phyloP scores from a whole-genome alignment of 1,139 yeast species.

The Blastobotrys illinoisensis region DNA sequence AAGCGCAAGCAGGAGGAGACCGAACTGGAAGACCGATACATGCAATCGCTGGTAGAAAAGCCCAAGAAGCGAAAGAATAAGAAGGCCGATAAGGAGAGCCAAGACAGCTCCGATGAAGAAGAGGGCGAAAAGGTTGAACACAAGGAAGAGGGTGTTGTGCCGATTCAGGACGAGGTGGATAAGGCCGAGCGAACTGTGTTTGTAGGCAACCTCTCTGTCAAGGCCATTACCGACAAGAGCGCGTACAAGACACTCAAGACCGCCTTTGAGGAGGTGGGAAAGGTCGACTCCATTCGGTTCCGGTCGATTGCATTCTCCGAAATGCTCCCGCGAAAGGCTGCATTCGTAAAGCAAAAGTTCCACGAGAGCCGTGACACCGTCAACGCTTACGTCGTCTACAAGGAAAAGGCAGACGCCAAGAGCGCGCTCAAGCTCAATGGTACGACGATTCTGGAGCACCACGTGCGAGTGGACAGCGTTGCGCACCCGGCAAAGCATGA shows the following conservation, averaged over 20 bases:
- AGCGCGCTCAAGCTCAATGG: conserved; percentile 60
- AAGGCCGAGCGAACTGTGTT: conserved; percentile 87
- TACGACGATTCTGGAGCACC: conserved; percentile 59
- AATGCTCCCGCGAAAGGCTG: conserved; percentile 85
- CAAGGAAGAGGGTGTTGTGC: conserved; percentile 14
- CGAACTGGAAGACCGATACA: conserved; percentile 21
- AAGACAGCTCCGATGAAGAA: conserved; percentile 17
- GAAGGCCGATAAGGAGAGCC: background rate
- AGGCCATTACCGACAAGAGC: conserved; percentile 60
- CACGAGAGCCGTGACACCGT: conserved; percentile 74
- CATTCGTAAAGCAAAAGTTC: conserved; percentile 74
- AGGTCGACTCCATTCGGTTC: conserved; percentile 71
- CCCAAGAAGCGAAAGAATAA: conserved; percentile 13
- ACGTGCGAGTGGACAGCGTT: conserved; percentile 85
- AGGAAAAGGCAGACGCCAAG: conserved; percentile 47
- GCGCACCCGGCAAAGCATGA: conserved; percentile 88
- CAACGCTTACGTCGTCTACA: conserved; percentile 83
- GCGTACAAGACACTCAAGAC: conserved; percentile 59
- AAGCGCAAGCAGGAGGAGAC: conserved; percentile 24
- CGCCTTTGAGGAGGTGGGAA: conserved; percentile 52
- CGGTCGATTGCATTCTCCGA: conserved; percentile 90
- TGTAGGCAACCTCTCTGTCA: conserved; percentile 75
- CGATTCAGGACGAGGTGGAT: conserved; percentile 47
- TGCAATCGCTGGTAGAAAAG: conserved; percentile 18
- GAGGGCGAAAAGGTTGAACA: conserved; percentile 19